Evolutionary conservation across 1,284 basidiomycete species (phyloP), one percentile per base, ranked within the genome.

Genomic region (Mycocalia duriaeana): DNA sequence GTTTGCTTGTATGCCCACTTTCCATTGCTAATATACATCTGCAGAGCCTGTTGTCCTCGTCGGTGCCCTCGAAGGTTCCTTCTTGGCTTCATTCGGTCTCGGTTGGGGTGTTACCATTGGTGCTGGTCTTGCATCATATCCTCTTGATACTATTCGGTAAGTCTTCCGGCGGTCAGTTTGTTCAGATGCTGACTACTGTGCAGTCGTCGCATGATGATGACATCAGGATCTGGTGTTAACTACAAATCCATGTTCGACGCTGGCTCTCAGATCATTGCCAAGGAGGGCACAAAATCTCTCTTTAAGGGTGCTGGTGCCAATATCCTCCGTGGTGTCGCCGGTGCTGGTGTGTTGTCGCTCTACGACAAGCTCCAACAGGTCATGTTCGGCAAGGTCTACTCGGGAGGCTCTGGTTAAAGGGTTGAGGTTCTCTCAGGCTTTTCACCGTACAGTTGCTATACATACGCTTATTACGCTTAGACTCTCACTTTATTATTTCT

Each of bases 261-360:
- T 64, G 86, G 79, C 43, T 78, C 86, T 18, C 86, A 84, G 75
- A 91, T 94, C 64, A 67, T 95, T 60, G 81, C 85, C 65, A 92
- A 92, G 81, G 94, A 96, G 76, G 94, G 94, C 64, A 69, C 77
- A 49, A 85, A 82, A 68, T 94, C 91, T 26, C 79, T 95, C 63
- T 93, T 93, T 84, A 92, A 91, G 82, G 91, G 90, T 76, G 92
- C 93, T 64, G 93, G 91, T 81, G 93, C 93, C 70, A 95, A 96
- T 80, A 94, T 95, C 60, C 90, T 96, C 63, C 93, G 93, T 88
- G 92, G 94, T 84, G 89, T 95, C 66, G 94, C 93, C 63, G 94
- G 93, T 76, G 93, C 94, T 71, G 93, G 93, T 91, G 94, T 95
- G 57, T 72, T 96, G 63, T 93, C 93, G 36, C 76, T 94, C 53